Base-by-base conservation (phyloP, 345 rosid species). In the Gossypium mustelinum region DNA sequence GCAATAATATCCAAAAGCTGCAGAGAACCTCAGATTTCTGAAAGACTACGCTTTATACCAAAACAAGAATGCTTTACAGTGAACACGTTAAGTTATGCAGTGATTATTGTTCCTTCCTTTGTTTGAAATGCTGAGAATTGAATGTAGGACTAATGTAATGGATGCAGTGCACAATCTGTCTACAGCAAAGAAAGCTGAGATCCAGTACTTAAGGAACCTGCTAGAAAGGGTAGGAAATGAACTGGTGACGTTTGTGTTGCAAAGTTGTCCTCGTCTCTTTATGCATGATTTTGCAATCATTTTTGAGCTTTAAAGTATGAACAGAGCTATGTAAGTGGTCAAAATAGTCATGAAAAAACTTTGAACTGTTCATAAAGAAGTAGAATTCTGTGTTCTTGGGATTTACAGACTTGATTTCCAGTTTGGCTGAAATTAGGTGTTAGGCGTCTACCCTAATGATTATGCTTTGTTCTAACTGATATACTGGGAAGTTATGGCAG, bases 111-210 rank as follows among this genome's bases (percentile, higher is more conserved):
- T 48, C 10, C 13, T 48, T 69, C 44, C 51, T 18, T 48, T 52
- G 58, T 76, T 72, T 81, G 25, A 72, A 41, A 60, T 20, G 43
- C 11, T 77, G 22, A 47, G 72, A 72, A 70, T 74, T 72, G 39
- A 75, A 45, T 81, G 72, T 84, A 90, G 98, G 89, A 86, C 83
- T 62, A 86, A 88, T 75, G 73, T 90, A 71, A 78, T 74, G 81
- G 97, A 88, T 55, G 77, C 85, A 41, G 82, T 85, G 60, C 72
- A 62, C 50, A 79, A 81, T 83, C 34, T 92, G 66, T 80, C 90
- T 61, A 65, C 79, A 22, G 82, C 82, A 7, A 90, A 89, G 90
- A 81, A 86, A 80, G 76, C 75, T 6, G 94, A 90, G 83, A 84
- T 90, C 78, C 79, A 77, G 78, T 73, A 59, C 62, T 80, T 94